Evolutionary conservation across 2,329 filamentous ascomycete genomes (phyloP), one percentile per base, ranked within the genome.

Genomic region (Knoxdaviesia capensis): DNA sequence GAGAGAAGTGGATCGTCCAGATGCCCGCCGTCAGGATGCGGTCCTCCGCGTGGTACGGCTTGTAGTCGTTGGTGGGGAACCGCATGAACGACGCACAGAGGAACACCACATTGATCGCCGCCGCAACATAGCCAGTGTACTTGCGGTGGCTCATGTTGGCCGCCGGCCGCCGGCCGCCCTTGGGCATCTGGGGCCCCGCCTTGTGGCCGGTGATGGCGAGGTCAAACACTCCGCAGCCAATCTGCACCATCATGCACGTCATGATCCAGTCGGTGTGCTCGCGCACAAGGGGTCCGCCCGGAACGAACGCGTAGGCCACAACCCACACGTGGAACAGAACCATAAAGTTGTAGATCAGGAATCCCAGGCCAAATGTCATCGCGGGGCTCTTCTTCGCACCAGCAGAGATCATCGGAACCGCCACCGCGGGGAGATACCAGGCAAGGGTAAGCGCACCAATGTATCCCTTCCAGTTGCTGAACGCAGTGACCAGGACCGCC

Each of bases 261-360:
- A 96, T 93, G 53, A 98, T 71, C 82, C 87, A 94, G 56, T 96
- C 88, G 1, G 87, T 98, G 54, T 79, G 87, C 58, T 98, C 90
- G 38, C 90, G 79, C 37, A 98, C 82, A 1, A 94, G 69, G 3
- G 85, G 85, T 2, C 90, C 90, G 41, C 90, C 90, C 2, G 90
- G 90, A 3, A 98, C 90, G 51, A 98, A 98, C 8, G 90, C 90
- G 53, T 98, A 98, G 2, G 90, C 90, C 7, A 98, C 90, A 34
- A 94, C 82, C 90, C 90, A 98, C 43, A 94, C 86, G 54, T 96
- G 88, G 66, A 94, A 94, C n/a, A 98, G 71, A 5, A 94, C 79
- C 63, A 96, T 63, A 52, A 96, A 69, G 59, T 96, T 94, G 65
- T 96, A 98, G 40, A 93, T 59, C 41, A 94, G 62, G 62, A 94